Base-by-base conservation (phyloP, 2,329 filamentous ascomycete species). In the Zopfia rhizophila region DNA sequence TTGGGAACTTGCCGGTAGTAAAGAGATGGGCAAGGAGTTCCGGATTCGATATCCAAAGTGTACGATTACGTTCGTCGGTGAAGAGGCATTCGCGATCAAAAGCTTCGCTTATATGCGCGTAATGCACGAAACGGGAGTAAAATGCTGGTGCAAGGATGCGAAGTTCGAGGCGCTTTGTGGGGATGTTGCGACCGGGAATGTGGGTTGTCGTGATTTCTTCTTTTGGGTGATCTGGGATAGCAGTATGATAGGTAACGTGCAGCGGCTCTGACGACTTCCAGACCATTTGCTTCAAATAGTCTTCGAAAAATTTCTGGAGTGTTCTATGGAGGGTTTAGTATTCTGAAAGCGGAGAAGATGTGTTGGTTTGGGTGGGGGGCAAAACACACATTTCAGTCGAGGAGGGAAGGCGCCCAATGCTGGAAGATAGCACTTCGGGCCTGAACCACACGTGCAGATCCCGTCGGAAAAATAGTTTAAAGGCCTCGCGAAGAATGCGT, bases 91-190 rank as follows among this genome's bases (percentile, higher is more conserved):
- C 85, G 47, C 78, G 77, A 43, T 85, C 82, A 21, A 89, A 72
- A 1, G 83, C 84, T 55, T 87, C 82, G 13, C 82, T 76, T 16
- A 83, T 81, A 58, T 86, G 78, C 0, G 81, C 75, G 60, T 89
- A 88, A 52, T 82, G 78, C 1, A 85, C 76, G 35, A 89, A 84
- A 19, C 85, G 79, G 10, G 81, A 78, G 71, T 90, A 90, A 61
- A 90, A 90, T 0, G 73, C 75, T 1, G 87, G 86, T 0, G 83
- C 86, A 14, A 87, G 66, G 4, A 89, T 73, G 40, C 78, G 79
- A 35, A 89, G 71, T 30, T 82, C 80, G 5, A 88, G 38, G 1
- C 77, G 66, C 16, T 77, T 69, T 3, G 49, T 48, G 2, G 40
- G 27, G 3, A 48, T 38, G 10, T 43, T 32, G 4, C 22, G 46